Evolutionary conservation across 441 rosid genomes (phyloP).

Genomic region (Gossypium laxum): DNA sequence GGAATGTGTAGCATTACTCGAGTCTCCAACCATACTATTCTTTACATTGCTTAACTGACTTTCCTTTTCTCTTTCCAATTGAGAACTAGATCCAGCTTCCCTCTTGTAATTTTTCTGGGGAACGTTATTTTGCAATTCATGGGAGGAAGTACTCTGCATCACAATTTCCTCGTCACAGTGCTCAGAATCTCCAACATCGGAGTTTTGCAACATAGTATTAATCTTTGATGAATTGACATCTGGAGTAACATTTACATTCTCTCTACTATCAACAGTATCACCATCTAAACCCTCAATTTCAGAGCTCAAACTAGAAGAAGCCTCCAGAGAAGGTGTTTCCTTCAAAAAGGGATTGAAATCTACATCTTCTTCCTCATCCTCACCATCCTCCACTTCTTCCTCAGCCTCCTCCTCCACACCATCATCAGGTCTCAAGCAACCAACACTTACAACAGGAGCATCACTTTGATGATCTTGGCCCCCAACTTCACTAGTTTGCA

Average conservation of each 20-base stretch:
- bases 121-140: conserved; percentile 13
- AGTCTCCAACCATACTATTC: conserved; percentile 17
- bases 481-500: conserved; percentile 18
- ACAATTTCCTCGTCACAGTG: conserved; percentile 36
- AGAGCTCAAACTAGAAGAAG: conserved; percentile 86
- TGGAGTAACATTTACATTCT: conserved; percentile 7
- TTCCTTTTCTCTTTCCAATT: conserved; percentile 20
- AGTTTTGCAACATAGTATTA: conserved; percentile 15
- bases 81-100: conserved; percentile 21
- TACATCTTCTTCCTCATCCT: conserved; percentile 65
- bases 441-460: conserved; percentile 2
- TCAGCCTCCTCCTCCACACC: conserved; percentile 18
- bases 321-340: conserved; percentile 59
- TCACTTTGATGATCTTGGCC: conserved; percentile 14
- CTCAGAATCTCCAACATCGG: conserved; percentile 32
- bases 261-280: conserved; percentile 17
- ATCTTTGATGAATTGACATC: conserved; percentile 22
- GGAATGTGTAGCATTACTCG: conserved; percentile 11
- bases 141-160: conserved; percentile 23
- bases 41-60: conserved; percentile 22
- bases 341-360: conserved; percentile 77
- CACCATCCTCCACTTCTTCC: conserved; percentile 26
- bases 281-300: conserved; percentile 47
- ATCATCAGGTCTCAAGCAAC: conserved; percentile 20
- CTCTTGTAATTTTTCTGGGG: conserved; percentile 21